phyloP scores from a whole-genome alignment of 306 rosid species.

The Cicer chorassanicum region DNA sequence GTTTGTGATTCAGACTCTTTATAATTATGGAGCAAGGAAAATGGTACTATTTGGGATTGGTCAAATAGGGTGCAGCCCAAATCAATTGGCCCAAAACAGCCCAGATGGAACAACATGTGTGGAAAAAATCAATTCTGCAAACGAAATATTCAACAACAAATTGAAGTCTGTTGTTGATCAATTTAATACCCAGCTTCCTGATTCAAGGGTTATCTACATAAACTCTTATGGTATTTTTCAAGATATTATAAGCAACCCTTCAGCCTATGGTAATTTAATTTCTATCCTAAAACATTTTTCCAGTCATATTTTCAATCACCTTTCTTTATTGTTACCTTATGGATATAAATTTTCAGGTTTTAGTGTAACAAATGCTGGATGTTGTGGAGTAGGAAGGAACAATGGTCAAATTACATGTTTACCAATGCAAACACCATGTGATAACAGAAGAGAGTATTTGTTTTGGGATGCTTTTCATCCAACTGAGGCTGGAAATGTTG shows the following conservation, averaged over 20 bases:
- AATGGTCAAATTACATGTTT: constrained; percentile 91
- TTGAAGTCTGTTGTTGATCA: constrained; percentile 66
- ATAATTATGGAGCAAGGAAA: constrained; percentile 86
- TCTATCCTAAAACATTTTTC: neutral
- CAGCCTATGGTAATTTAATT: constrained; percentile 63
- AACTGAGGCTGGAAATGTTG: constrained; percentile 67
- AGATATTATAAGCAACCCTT: constrained; percentile 67
- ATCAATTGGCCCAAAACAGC: constrained; percentile 73
- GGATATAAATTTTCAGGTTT: constrained; percentile 60
- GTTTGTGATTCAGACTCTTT: constrained; percentile 55
- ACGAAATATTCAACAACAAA: constrained; percentile 70
- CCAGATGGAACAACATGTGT: constrained; percentile 80
- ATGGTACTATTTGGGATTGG: constrained; percentile 85
- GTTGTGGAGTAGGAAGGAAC: constrained; percentile 96
- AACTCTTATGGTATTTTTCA: constrained; percentile 74
- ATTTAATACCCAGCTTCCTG: constrained; percentile 62
- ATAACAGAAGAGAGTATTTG: constrained; percentile 65
- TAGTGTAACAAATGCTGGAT: constrained; percentile 63
- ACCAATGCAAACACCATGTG: constrained; percentile 79
- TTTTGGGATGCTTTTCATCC: constrained; percentile 99
- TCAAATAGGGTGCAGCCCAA: constrained; percentile 90
- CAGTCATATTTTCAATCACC: neutral
- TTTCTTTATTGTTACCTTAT: neutral
- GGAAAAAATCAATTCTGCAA: constrained; percentile 68
- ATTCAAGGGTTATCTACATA: constrained; percentile 71